Base-by-base conservation (phyloP, 2,329 filamentous ascomycete genomes). In the Venturia asperata region DNA sequence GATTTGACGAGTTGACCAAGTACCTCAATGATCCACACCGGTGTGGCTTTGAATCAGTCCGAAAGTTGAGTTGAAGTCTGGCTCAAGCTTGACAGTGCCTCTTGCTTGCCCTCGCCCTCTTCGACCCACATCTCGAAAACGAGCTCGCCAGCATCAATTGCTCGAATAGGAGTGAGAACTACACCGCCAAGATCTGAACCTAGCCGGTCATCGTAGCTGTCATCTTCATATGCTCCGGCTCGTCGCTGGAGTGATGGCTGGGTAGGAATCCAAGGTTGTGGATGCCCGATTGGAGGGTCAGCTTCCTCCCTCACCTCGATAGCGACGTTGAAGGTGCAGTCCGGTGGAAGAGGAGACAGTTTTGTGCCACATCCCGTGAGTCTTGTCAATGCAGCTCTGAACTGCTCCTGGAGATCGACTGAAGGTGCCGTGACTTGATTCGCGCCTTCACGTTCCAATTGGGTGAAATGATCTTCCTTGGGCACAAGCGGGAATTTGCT, bases 251-350 rank as follows among this genome's bases (percentile, higher is more conserved):
- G 47, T 58, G 77, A 78, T 7, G 81, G 80, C 69, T 86, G 81
- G 52, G 82, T 82, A 13, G 85, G 84, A 65, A 87, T 81, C 85
- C 85, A 87, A 7, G 80, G 77, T 71, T 85, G 82, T 68, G 79
- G 77, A 69, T 86, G 77, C 47, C 73, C 74, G 39, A 80, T 69
- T 1, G 80, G 80, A 39, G 79, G 75, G 47, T 77, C 74, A 39
- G 78, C 80, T 49, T 86, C 80, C 27, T 88, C 83, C 47, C 83
- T 84, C 68, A 92, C 73, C 74, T 93, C 90, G 49, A 93, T 82
- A 0, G 87, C 87, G n/a, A 93, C 74, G 0, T 88, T 90, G 74
- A 90, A 93, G 0, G 87, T 89, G 73, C 88, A 91, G 1, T 83
- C 82, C 1, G 80, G 75, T 0, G 89, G 88, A 27, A 92, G 72